Base-by-base conservation (phyloP, 2,329 filamentous ascomycete genomes). In the Ophiocordyceps unilateralis region DNA sequence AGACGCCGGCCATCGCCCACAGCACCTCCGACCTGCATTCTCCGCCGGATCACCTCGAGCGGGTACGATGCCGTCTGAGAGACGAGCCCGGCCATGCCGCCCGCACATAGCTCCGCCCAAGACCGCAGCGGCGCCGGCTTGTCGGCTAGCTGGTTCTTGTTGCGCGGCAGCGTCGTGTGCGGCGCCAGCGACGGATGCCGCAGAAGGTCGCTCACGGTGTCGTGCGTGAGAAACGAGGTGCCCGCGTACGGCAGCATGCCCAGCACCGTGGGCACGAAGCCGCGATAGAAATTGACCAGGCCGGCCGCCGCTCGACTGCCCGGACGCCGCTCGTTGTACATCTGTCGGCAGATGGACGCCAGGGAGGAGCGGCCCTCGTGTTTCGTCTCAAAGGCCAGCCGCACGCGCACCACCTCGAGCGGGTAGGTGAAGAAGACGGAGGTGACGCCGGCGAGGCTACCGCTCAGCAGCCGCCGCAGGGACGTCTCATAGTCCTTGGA, bases 171-270 rank as follows among this genome's bases (percentile, higher is more conserved):
- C 0, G 83, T 86, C 4, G 89, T 94, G 58, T 85, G 83, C 39
- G 70, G 58, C 5, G 81, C 77, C 7, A 95, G 53, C 1, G 59
- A 49, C 0, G 79, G 78, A 44, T 73, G 70, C 17, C 88, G 84
- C 52, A 98, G 72, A 40, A 91, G 55, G 59, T 98, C 91, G 47
- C 85, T 84, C 36, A 82, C 76, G 5, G 84, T 86, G 60, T 98
- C 91, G 64, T 98, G 91, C 0, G 86, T 93, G 36, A 98, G 72
- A 64, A 98, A 98, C 1, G 87, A 94, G 55, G 93, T 81, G 53
- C 91, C 91, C 1, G 91, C 91, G 56, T 98, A 98, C 0, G 91
- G 91, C 1, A 98, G 67, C 89, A 98, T 98, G 52, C 91, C 91
- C 46, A 93, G 69, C 5, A 98, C 62, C 0, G 91, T 96, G 0